These are phyloP conservation scores for Berkeleyomyces rouxiae DNA, from an alignment of 2,329 filamentous ascomycete genomes.

Conservation along the genomic window DNA sequence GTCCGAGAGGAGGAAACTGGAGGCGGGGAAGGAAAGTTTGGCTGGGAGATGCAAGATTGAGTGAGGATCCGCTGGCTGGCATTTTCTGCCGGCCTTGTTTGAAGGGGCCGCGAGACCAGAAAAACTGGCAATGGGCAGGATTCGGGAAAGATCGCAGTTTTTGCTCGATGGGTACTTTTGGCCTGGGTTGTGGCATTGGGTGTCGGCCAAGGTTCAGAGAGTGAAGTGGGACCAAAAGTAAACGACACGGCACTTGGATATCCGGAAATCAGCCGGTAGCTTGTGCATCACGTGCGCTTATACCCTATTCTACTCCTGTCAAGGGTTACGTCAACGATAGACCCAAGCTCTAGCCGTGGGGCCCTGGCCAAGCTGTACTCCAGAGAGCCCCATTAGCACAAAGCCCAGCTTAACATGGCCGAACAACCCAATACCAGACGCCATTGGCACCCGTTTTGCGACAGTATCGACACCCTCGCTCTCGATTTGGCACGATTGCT, in stretches of 20 bases:
- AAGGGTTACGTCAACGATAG: background rate
- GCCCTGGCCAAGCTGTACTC: background rate
- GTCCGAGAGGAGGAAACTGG: constrained; percentile 7
- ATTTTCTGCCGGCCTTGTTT: constrained; percentile 16
- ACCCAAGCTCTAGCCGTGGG: background rate
- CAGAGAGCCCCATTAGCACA: background rate
- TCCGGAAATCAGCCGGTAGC: constrained; percentile 8
- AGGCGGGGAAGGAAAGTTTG: background rate
- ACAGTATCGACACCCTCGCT: background rate
- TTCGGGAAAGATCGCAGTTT: constrained; percentile 34
- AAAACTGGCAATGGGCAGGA: constrained; percentile 23
- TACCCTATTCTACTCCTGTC: background rate
- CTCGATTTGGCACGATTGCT: too few relatives aligned
- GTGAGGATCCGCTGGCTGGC: constrained; percentile 7
- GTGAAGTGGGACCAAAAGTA: constrained; percentile 1
- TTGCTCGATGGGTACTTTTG: constrained; percentile 18
- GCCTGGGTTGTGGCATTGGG: background rate
- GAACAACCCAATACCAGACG: background rate
- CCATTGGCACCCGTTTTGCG: background rate
- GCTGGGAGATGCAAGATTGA: background rate
- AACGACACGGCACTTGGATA: background rate
- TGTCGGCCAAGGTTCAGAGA: too few relatives aligned
- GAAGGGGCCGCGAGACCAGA: constrained; percentile 29
- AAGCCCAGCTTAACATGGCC: background rate
- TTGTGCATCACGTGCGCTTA: background rate